phyloP scores from a whole-genome alignment of 208 protist genomes.

The Leptomonas seymouri region DNA sequence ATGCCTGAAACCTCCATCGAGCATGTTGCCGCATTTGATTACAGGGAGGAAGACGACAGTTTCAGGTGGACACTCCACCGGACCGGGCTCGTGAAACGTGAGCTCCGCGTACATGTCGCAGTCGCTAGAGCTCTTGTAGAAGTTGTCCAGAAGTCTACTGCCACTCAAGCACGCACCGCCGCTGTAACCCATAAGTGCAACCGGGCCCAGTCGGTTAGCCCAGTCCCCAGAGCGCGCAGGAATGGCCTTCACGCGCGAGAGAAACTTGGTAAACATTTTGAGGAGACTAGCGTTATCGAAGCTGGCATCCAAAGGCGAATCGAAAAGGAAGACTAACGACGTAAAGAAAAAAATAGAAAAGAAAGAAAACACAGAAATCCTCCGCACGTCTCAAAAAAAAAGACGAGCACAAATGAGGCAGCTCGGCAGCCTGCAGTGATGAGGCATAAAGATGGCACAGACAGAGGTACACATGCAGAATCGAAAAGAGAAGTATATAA shows the following conservation, averaged over 20 bases:
- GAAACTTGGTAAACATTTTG: conserved; percentile 74
- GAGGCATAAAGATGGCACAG: neutral
- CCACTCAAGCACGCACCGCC: conserved; percentile 38
- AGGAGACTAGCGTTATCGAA: too few relatives aligned
- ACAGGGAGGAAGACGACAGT: conserved; percentile 81
- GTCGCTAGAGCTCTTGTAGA: conserved; percentile 58
- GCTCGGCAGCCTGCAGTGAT: neutral
- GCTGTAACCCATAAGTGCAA: conserved; percentile 71
- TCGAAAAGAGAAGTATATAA: neutral
- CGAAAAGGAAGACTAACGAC: too few relatives aligned
- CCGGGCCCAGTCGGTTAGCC: conserved; percentile 68
- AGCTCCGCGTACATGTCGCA: conserved; percentile 85
- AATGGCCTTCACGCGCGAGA: conserved; percentile 54
- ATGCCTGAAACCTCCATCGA: conserved; percentile 19
- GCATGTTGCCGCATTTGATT: conserved; percentile 71
- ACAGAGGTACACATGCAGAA: neutral
- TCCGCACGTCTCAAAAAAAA: neutral
- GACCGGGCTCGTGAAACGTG: conserved; percentile 65
- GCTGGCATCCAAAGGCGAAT: too few relatives aligned
- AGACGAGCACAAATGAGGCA: neutral
- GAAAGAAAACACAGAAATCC: neutral
- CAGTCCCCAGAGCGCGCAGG: conserved; percentile 71
- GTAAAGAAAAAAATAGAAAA: too few relatives aligned
- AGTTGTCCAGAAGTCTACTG: conserved; percentile 47
- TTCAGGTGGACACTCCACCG: conserved; percentile 80